Percentiles rank a stretch among this genome's conserved stretches.
These are phyloP conservation scores for Takakia lepidozioides DNA, from an alignment of 225 moss, liverwort and hornwort genomes.

Conservation along the genomic window DNA sequence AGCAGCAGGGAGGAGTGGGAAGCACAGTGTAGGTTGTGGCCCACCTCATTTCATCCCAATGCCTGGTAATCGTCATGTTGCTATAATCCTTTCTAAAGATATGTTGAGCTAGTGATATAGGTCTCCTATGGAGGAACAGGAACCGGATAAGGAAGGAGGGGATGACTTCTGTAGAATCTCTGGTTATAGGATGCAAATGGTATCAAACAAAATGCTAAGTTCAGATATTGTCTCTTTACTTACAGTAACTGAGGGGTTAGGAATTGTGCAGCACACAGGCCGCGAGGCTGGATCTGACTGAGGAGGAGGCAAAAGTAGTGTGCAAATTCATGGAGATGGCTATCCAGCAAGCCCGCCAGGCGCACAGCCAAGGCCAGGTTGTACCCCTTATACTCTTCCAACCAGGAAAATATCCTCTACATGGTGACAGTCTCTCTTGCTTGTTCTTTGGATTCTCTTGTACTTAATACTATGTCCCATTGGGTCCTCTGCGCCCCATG, in stretches of 20 bases:
- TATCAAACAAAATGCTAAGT: too few species aligned
- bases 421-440: too few species aligned
- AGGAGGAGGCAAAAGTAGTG: constrained; percentile 47
- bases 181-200: too few species aligned
- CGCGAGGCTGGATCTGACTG: constrained; percentile 33
- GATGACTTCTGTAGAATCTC: not conserved
- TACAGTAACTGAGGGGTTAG: too few species aligned
- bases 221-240: too few species aligned
- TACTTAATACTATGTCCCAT: too few species aligned
- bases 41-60: constrained; percentile 86
- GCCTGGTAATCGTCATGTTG: constrained; percentile 26
- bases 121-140: too few species aligned
- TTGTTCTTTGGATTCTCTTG: too few species aligned
- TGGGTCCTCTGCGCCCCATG: too few species aligned
- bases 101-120: not conserved
- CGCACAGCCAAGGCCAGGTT: constrained; percentile 66
- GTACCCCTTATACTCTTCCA: too few species aligned
- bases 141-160: too few species aligned
- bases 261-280: constrained; percentile 35
- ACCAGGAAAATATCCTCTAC: too few species aligned
- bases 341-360: constrained; percentile 61
- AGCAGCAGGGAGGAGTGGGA: constrained; percentile 78
- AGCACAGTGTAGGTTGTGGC: constrained; percentile 74
- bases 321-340: constrained; percentile 82
- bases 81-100: not conserved